A percentile compares a stretch with the other conserved stretches of the same genome.
These are phyloP conservation scores for Tetrahymena elliotti DNA, from an alignment of 73 alveolate genomes.

Conservation along the genomic window DNA sequence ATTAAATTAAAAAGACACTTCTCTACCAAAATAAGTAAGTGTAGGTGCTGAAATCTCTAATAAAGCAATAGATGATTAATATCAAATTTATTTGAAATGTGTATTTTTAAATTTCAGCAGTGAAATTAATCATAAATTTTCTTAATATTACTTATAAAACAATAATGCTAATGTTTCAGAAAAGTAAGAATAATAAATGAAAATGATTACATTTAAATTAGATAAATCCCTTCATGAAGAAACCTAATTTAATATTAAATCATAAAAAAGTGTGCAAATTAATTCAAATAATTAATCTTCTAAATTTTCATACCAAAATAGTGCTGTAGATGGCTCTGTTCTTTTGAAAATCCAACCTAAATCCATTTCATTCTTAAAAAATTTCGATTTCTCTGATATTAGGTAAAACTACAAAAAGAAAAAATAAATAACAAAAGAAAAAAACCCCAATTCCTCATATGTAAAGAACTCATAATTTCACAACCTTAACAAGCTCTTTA, in stretches of 20 bases:
- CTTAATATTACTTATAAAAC: neutral
- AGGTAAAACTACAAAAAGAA: neutral
- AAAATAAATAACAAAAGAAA: neutral
- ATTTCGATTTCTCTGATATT: neutral
- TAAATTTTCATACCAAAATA: too few species aligned
- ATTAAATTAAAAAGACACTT: too few species aligned
- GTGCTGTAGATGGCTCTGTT: neutral
- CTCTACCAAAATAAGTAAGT: too few species aligned
- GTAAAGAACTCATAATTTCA: neutral
- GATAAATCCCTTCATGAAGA: too few species aligned
- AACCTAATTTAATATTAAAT: too few species aligned
- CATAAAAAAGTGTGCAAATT: too few species aligned
- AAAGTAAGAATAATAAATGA: neutral
- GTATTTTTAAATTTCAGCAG: neutral
- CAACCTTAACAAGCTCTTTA: neutral
- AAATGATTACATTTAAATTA: neutral
- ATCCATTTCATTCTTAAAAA: neutral
- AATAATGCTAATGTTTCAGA: neutral
- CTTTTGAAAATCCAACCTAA: neutral
- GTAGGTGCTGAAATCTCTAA: neutral
- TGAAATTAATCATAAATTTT: neutral
- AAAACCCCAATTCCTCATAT: neutral
- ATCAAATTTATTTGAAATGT: neutral
- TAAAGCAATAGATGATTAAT: neutral
- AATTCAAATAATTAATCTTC: too few species aligned